Percentiles rank a stretch among this genome's conserved stretches.
These are phyloP conservation scores for Emmonsia crescens DNA, from an alignment of 2,329 filamentous ascomycete genomes.

Conservation along the genomic window DNA sequence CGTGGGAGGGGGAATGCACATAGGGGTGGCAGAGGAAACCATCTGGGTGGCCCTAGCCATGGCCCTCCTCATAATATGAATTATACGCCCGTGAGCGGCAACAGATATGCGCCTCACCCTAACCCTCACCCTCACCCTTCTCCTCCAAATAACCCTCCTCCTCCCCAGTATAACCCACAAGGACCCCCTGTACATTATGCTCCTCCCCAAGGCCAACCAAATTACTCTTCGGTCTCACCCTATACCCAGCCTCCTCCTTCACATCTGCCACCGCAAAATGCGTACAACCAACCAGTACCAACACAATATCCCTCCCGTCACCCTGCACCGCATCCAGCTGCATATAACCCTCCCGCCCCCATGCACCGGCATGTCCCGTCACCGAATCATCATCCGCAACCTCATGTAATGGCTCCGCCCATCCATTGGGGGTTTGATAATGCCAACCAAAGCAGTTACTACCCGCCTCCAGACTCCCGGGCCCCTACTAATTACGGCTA, in stretches of 20 bases:
- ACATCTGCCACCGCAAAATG: conserved; percentile 14
- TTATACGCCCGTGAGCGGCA: conserved; percentile 14
- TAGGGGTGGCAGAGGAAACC: conserved; percentile 21
- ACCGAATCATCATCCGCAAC: conserved; percentile 11
- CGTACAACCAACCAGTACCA: conserved; percentile 15
- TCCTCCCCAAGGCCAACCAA: conserved; percentile 4
- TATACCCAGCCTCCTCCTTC: conserved; percentile 3
- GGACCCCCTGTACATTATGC: conserved; percentile 9
- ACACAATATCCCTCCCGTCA: conserved; percentile 17
- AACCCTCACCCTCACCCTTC: conserved; percentile 3
- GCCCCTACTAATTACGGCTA: conserved; percentile 40
- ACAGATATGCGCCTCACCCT: conserved; percentile 7
- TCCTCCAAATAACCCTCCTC: conserved; percentile 6
- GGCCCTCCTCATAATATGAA: conserved; percentile 16
- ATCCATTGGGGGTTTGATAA: conserved; percentile 46
- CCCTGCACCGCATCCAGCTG: conserved; percentile 14
- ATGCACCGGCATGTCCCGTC: conserved; percentile 16
- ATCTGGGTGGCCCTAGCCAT: conserved; percentile 17
- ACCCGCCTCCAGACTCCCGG: conserved; percentile 25
- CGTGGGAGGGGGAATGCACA: conserved; percentile 23
- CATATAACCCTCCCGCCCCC: conserved; percentile 7
- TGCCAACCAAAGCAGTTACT: neutral
- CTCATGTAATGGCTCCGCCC: conserved; percentile 44
- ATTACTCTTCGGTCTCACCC: neutral
- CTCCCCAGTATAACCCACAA: conserved; percentile 10